These are phyloP conservation scores for Penicillium samsonianum DNA, from an alignment of 495 filamentous ascomycete genomes.

Conservation along the genomic window DNA sequence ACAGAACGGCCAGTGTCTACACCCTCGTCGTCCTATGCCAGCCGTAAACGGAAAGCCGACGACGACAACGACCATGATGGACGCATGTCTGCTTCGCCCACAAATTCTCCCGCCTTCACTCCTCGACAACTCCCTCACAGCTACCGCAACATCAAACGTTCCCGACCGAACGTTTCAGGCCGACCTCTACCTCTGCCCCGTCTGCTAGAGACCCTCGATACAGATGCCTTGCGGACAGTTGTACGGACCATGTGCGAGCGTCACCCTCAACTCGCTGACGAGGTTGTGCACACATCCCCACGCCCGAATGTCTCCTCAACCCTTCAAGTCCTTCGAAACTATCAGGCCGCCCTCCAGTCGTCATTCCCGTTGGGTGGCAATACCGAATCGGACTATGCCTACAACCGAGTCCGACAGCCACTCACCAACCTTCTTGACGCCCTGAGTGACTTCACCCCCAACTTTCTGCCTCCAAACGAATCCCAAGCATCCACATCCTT, in stretches of 20 bases:
- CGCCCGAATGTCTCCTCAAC: constrained; percentile 79
- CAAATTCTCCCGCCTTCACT: constrained; percentile 71
- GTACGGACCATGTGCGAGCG: constrained; percentile 86
- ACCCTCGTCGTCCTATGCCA: constrained; percentile 51
- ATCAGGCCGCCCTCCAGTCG: constrained; percentile 72
- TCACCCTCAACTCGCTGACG: constrained; percentile 72
- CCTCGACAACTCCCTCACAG: constrained; percentile 60
- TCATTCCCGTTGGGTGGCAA: constrained; percentile 86
- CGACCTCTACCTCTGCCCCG: constrained; percentile 79
- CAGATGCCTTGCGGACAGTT: constrained; percentile 75
- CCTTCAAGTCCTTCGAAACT: constrained; percentile 75
- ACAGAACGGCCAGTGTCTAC: constrained; percentile 51
- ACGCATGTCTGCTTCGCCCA: constrained; percentile 85
- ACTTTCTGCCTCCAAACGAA: constrained; percentile 92
- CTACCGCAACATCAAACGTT: constrained; percentile 65
- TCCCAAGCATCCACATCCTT: constrained; percentile 75
- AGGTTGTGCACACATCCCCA: constrained; percentile 83
- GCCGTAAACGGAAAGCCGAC: constrained; percentile 85
- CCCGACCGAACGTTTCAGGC: constrained; percentile 69
- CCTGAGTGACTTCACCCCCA: constrained; percentile 88
- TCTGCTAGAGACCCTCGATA: constrained; percentile 86
- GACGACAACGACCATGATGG: constrained; percentile 73
- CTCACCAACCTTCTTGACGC: constrained; percentile 82
- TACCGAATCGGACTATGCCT: constrained; percentile 85
- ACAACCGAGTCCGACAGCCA: constrained; percentile 85